phyloP scores from a whole-genome alignment of 306 rosid genomes.

The Casuarina cunninghamiana region DNA sequence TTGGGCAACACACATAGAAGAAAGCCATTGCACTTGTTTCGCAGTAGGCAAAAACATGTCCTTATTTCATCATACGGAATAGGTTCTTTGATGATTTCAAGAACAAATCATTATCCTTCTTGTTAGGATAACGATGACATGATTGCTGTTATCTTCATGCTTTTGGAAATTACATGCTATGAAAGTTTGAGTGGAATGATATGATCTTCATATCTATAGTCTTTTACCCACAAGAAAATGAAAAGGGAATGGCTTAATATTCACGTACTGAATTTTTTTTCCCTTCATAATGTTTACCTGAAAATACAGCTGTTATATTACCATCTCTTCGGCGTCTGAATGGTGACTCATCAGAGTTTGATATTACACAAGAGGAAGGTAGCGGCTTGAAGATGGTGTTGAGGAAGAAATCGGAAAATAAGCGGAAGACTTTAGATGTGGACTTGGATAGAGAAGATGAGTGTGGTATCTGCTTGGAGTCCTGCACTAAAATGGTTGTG shows the following conservation, averaged over 20 bases:
- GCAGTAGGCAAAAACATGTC: neutral
- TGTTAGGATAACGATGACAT: neutral
- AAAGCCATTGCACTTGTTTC: neutral
- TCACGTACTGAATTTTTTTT: neutral
- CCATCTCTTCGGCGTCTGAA: conserved; percentile 72
- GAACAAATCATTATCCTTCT: neutral
- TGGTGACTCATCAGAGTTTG: conserved; percentile 37
- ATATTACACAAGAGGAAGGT: conserved; percentile 39
- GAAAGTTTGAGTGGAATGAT: neutral
- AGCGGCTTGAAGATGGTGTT: conserved; percentile 26
- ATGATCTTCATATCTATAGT: neutral
- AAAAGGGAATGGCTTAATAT: neutral
- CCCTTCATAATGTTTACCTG: conserved; percentile 10
- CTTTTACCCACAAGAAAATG: neutral
- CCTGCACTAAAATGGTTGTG: conserved; percentile 68
- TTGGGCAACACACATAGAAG: neutral
- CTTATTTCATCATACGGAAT: neutral
- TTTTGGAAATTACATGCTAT: neutral
- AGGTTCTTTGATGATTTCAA: neutral
- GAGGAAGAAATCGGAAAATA: conserved; percentile 35
- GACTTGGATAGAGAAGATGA: conserved; percentile 69
- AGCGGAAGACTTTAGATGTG: conserved; percentile 31
- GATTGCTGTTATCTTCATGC: neutral
- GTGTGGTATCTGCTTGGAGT: conserved; percentile 84
- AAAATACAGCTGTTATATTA: conserved; percentile 64